Evolutionary conservation across 768 basidiomycete species (phyloP), one percentile per base, ranked within the genome.

Genomic region (Pulveroboletus sp.): DNA sequence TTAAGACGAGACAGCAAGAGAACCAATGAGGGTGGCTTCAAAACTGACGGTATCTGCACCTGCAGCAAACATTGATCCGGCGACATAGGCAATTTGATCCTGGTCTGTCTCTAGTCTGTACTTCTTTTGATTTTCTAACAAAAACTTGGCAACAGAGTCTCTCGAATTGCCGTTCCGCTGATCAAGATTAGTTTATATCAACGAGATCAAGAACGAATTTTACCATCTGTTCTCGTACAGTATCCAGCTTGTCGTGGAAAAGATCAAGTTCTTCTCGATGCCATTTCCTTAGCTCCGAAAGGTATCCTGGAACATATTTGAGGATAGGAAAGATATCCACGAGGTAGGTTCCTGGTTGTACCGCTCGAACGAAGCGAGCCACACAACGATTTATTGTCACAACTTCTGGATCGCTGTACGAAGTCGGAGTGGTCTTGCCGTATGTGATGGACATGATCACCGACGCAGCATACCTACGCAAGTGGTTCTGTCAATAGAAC

Each of bases 201-300:
- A n/a, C n/a, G n/a, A n/a, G n/a, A n/a, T n/a, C n/a, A n/a, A n/a
- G n/a, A n/a, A n/a, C 13, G 31, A 52, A 50, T n/a, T n/a, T 36
- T 32, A 69, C 71, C 57, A 72, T 58, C 17, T 60, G 53, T 32
- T 58, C 49, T n/a, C 58, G 51, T 11, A 68, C 68, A 8, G 37
- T 41, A 11, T 66, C 56, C 14, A 73, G 24, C 49, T 69, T 69
- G 0, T 62, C 52, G 11, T 53, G 32, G 46, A 67, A 75, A 33
- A 74, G 52, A 1, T 36, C 53, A 11, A 70, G 58, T 51, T 75
- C 74, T 41, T 73, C 68, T 25, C 52, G n/a, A 53, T 85, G 84
- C 33, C 79, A 80, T 4, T 70, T 66, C 49, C 71, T 73, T 7
- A 87, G 64, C 49, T 79, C 75, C 4, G 72, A 71, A 12, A 82